phyloP scores from a whole-genome alignment of 2,329 filamentous ascomycete species.

The Pseudocercospora vitis region DNA sequence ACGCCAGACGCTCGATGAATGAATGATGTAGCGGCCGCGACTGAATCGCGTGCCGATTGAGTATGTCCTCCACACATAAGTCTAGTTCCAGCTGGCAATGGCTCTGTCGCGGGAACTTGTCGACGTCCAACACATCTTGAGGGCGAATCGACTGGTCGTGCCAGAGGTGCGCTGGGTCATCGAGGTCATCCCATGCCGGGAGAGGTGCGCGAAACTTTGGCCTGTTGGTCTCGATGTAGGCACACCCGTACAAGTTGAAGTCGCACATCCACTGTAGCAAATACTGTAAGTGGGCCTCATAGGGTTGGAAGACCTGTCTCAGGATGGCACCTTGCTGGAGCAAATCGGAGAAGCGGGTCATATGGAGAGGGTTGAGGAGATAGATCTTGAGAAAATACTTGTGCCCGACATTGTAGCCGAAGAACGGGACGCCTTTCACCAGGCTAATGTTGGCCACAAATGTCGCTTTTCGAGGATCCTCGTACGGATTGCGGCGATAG shows the following conservation, averaged over 20 bases:
- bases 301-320: constrained; percentile 81
- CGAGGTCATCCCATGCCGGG: constrained; percentile 66
- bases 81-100: constrained; percentile 90
- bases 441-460: constrained; percentile 90
- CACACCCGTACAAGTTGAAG: constrained; percentile 94
- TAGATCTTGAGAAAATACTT: constrained; percentile 92
- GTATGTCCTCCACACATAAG: constrained; percentile 81
- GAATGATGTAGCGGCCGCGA: constrained; percentile 82
- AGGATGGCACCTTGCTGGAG: constrained; percentile 85
- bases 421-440: constrained; percentile 92
- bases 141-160: constrained; percentile 70
- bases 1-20: constrained; percentile 69
- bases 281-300: constrained; percentile 91
- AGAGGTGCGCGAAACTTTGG: constrained; percentile 74
- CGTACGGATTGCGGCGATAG: constrained; percentile 73
- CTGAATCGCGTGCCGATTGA: constrained; percentile 74
- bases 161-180: constrained; percentile 68
- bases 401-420: constrained; percentile 92
- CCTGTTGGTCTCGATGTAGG: constrained; percentile 71
- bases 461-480: constrained; percentile 58
- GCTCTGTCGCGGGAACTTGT: constrained; percentile 71
- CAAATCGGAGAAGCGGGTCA: constrained; percentile 83
- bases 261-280: constrained; percentile 97
- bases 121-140: constrained; percentile 61
- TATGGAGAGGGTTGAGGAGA: constrained; percentile 80